These are phyloP conservation scores for Astragalus glycyphyllos DNA, from an alignment of 306 rosid genomes.

Conservation along the genomic window DNA sequence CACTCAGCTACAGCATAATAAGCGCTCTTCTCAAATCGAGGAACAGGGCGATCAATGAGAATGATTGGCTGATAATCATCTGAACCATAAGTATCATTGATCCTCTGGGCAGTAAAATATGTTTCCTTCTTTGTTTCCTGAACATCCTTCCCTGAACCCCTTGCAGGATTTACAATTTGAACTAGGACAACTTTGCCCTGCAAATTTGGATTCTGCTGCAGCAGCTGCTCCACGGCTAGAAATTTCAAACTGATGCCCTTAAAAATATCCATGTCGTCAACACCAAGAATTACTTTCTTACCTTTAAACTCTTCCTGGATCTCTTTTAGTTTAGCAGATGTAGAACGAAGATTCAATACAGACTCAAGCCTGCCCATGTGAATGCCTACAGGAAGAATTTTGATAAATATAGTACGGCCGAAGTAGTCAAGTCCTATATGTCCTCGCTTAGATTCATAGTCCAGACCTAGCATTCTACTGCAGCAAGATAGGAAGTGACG, in stretches of 20 bases:
- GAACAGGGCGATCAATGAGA: conserved; percentile 76
- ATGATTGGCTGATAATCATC: conserved; percentile 66
- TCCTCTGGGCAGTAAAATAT: conserved; percentile 62
- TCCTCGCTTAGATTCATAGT: conserved; percentile 91
- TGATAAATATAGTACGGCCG: conserved; percentile 83
- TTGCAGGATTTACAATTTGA: conserved; percentile 90
- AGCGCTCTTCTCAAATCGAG: conserved; percentile 78
- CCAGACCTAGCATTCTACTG: conserved; percentile 93
- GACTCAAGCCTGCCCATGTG: conserved; percentile 88
- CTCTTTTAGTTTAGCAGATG: conserved; percentile 69
- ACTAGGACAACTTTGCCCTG: conserved; percentile 70
- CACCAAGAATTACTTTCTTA: conserved; percentile 63
- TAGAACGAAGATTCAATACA: conserved; percentile 63
- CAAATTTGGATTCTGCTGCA: conserved; percentile 65
- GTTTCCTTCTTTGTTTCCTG: conserved; percentile 77
- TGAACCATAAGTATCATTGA: conserved; percentile 67
- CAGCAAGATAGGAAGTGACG: conserved; percentile 95
- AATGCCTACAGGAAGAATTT: conserved; percentile 88
- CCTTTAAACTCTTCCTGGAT: conserved; percentile 68
- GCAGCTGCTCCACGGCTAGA: conserved; percentile 78
- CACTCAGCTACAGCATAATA: conserved; percentile 87
- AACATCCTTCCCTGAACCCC: conserved; percentile 83
- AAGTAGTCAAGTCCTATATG: conserved; percentile 87
- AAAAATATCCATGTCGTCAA: conserved; percentile 91
- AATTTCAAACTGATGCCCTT: conserved; percentile 86